phyloP scores from a whole-genome alignment of 179 eudicot genomes.

The Beta corolliflora region DNA sequence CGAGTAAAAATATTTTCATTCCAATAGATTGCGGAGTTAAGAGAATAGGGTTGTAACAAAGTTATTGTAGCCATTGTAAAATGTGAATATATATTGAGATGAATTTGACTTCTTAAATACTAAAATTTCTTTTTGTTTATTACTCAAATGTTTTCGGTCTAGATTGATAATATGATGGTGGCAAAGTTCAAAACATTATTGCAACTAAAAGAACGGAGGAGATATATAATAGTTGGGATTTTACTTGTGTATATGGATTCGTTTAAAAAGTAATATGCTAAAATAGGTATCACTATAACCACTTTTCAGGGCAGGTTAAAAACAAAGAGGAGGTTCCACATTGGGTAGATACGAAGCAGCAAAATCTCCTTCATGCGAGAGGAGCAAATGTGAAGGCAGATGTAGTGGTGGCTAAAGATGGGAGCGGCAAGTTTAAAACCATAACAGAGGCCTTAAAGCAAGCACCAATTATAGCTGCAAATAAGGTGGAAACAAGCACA shows the following conservation, averaged over 20 bases:
- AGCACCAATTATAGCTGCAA: constrained; percentile 11
- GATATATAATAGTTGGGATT: background rate
- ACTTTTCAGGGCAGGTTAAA: background rate
- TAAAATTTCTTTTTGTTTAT: too few species aligned
- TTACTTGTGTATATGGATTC: background rate
- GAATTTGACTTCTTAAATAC: too few species aligned
- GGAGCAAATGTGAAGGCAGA: constrained; percentile 30
- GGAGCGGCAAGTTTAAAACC: constrained; percentile 55
- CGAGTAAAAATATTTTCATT: too few species aligned
- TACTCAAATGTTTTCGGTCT: too few species aligned
- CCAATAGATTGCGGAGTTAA: too few species aligned
- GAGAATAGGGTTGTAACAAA: too few species aligned
- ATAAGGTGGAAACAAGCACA: background rate
- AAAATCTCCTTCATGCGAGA: constrained; percentile 31
- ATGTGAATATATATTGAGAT: too few species aligned
- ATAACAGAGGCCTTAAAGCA: constrained; percentile 42
- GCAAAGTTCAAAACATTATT: too few species aligned
- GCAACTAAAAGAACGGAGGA: too few species aligned
- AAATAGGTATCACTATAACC: background rate
- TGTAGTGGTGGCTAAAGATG: constrained; percentile 58
- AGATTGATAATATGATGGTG: too few species aligned
- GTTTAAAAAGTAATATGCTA: background rate
- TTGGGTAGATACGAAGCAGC: constrained; percentile 21
- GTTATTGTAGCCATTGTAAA: too few species aligned
- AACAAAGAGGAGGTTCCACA: constrained; percentile 17